Percentiles rank a stretch among this genome's conserved stretches.
Conservation (phyloP, 805 yeast genomes). For the Yamadazyma nakazawae region DNA sequence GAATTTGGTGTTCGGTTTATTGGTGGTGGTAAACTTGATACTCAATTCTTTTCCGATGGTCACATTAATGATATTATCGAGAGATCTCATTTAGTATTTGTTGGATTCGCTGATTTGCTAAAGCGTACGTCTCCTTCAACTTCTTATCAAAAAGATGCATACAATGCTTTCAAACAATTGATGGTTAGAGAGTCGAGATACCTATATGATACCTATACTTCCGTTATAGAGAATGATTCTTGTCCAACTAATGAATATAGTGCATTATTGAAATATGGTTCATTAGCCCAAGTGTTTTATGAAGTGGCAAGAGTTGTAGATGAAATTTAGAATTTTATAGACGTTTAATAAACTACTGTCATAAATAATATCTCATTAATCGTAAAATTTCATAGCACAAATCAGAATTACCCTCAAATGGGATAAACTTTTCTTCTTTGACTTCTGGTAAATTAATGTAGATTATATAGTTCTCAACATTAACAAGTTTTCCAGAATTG, state of each 20-base stretch:
- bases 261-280: constrained; percentile 19
- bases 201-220: constrained; percentile 13
- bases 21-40: constrained; percentile 16
- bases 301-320: constrained; percentile 16
- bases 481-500: constrained; percentile 13
- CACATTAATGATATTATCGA: constrained; percentile 25
- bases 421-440: constrained; percentile 10
- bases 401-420: constrained; percentile 15
- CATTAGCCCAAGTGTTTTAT: constrained; percentile 21
- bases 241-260: constrained; percentile 12
- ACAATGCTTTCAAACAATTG: constrained; percentile 16
- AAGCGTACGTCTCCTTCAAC: constrained; percentile 14
- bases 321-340: constrained; percentile 11
- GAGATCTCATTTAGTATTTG: constrained; percentile 23
- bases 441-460: constrained; percentile 17
- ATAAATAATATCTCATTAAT: constrained; percentile 10
- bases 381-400: constrained; percentile 15
- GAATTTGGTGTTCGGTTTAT: constrained; percentile 18
- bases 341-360: not conserved
- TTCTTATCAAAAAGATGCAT: constrained; percentile 17
- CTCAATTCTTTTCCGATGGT: constrained; percentile 17
- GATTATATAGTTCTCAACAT: constrained; percentile 10
- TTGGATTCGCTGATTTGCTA: constrained; percentile 25
- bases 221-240: constrained; percentile 4
- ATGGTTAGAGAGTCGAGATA: constrained; percentile 21